phyloP scores from a whole-genome alignment of 225 moss, liverwort and hornwort genomes.

The Neckera pumila region DNA sequence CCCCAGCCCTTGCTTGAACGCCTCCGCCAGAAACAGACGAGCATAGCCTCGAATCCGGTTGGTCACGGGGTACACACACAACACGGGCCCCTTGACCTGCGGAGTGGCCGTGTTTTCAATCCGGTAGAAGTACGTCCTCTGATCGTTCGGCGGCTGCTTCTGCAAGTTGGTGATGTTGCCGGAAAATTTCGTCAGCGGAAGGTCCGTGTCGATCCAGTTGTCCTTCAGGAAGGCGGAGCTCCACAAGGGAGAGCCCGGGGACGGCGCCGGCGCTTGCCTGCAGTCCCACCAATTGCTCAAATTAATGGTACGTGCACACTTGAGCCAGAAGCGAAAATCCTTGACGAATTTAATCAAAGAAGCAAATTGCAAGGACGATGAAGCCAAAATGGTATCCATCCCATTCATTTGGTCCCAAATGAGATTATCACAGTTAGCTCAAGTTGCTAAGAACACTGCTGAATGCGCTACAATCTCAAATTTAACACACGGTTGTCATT shows the following conservation, averaged over 20 bases:
- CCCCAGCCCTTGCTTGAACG: conserved; percentile 44
- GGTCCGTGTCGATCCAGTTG: conserved; percentile 94
- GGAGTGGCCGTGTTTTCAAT: conserved; percentile 90
- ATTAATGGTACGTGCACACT: not conserved
- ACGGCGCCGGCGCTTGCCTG: conserved; percentile 42
- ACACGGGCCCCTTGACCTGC: conserved; percentile 42
- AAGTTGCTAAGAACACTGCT: not conserved
- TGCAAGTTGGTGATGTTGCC: conserved; percentile 52
- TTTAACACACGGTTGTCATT: not conserved
- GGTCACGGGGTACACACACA: conserved; percentile 80
- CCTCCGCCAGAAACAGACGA: conserved; percentile 63
- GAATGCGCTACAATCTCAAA: not conserved
- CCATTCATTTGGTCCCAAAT: not conserved
- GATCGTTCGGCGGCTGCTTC: conserved; percentile 55
- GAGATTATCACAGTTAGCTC: not conserved
- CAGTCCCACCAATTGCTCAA: not conserved
- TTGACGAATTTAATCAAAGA: too few relatives aligned
- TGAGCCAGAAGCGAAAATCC: not conserved
- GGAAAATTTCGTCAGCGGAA: conserved; percentile 72
- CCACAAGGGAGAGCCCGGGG: conserved; percentile 68
- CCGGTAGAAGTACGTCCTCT: conserved; percentile 59
- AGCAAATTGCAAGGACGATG: not conserved
- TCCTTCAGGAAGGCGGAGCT: conserved; percentile 75
- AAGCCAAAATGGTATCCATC: not conserved
- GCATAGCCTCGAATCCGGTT: conserved; percentile 63